A percentile compares a stretch with the other conserved stretches of the same genome.
phyloP scores from a whole-genome alignment of 2,329 filamentous ascomycete genomes.

The Aspergillus udagawae region DNA sequence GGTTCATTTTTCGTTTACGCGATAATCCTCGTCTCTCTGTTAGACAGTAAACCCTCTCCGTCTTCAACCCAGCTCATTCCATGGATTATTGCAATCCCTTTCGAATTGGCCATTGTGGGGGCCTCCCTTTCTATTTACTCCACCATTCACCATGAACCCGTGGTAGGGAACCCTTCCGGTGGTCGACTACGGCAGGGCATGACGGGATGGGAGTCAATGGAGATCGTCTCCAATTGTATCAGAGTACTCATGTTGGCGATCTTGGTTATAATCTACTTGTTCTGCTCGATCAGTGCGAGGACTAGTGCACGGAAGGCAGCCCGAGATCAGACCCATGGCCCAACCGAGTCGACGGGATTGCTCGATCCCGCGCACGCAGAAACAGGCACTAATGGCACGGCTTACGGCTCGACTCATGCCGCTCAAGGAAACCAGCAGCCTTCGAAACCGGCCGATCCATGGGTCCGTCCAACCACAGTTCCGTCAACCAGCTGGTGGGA shows the following conservation, averaged over 20 bases:
- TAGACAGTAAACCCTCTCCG: slow-evolving; percentile 79
- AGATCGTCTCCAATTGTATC: slow-evolving; percentile 56
- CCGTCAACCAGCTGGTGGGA: slow-evolving; percentile 94
- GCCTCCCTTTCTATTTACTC: slow-evolving; percentile 67
- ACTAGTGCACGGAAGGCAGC: slow-evolving; percentile 34
- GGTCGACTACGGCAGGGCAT: slow-evolving; percentile 39
- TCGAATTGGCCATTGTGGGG: slow-evolving; percentile 69
- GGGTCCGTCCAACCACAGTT: slow-evolving; percentile 82
- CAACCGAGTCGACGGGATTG: slow-evolving; percentile 42
- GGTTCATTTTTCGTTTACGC: slow-evolving; percentile 84
- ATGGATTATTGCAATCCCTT: slow-evolving; percentile 69
- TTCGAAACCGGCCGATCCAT: slow-evolving; percentile 59
- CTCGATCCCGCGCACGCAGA: slow-evolving; percentile 39
- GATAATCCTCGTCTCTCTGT: slow-evolving; percentile 77
- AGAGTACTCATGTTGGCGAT: slow-evolving; percentile 65
- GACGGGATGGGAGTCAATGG: slow-evolving; percentile 40
- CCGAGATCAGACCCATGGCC: slow-evolving; percentile 30
- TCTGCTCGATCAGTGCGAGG: slow-evolving; percentile 44
- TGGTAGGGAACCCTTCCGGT: slow-evolving; percentile 46
- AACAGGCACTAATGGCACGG: slow-evolving; percentile 47
- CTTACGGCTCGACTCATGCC: slow-evolving; percentile 49
- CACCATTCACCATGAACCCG: slow-evolving; percentile 61
- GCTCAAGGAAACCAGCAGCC: slow-evolving; percentile 37
- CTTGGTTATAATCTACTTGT: slow-evolving; percentile 57
- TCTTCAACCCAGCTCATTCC: slow-evolving; percentile 73